phyloP scores from a whole-genome alignment of 192 early-diverging fungal genomes.

The Spizellomyces punctatus region DNA sequence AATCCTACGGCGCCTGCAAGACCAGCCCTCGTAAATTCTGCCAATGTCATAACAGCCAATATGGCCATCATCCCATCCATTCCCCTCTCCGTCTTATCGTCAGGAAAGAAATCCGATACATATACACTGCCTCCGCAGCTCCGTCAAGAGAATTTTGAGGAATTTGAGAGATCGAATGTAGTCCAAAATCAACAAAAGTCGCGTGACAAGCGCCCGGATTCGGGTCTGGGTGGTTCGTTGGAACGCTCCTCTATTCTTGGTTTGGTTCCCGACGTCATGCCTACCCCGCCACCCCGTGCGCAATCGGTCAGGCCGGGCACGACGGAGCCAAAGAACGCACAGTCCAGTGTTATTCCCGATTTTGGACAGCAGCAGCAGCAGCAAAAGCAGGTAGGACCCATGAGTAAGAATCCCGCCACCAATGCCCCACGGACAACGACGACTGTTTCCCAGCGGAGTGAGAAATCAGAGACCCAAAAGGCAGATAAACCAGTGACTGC shows the following conservation, averaged over 20 bases:
- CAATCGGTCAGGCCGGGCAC: too few relatives aligned
- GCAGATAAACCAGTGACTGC: too few relatives aligned
- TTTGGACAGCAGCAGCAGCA: background rate
- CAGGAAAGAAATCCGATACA: background rate
- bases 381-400: background rate
- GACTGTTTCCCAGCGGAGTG: too few relatives aligned
- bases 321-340: background rate
- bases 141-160: background rate
- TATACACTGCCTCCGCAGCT: background rate
- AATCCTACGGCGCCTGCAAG: too few relatives aligned
- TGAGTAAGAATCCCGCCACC: background rate
- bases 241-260: background rate
- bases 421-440: background rate
- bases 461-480: too few relatives aligned
- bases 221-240: background rate
- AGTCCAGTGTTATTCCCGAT: background rate
- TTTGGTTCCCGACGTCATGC: background rate
- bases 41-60: background rate
- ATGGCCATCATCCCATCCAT: background rate
- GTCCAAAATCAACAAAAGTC: background rate
- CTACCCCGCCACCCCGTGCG: background rate
- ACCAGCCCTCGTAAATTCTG: background rate
- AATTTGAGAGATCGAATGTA: background rate
- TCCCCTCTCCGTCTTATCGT: background rate
- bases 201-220: background rate